Evolutionary conservation across 2,329 filamentous ascomycete genomes (phyloP).

Genomic region (Xylariaceae sp.): DNA sequence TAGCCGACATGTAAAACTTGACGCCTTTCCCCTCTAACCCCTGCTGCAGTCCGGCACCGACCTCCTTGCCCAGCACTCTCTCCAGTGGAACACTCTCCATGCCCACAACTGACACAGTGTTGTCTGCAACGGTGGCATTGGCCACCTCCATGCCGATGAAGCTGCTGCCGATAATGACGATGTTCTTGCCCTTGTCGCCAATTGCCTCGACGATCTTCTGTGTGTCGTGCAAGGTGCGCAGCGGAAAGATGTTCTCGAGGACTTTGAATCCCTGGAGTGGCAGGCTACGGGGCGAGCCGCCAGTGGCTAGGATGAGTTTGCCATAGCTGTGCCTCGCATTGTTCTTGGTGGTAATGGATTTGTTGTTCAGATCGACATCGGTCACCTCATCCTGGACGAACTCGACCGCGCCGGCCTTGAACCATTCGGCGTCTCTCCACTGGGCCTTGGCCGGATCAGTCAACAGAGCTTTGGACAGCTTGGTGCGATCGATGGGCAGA

Average conservation of each 20-base stretch:
- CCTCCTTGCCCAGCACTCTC: conserved; percentile 75
- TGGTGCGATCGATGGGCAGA: conserved; percentile 87
- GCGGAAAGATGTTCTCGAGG: conserved; percentile 80
- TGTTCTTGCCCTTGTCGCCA: conserved; percentile 82
- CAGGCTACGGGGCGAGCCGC: conserved; percentile 71
- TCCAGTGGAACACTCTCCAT: conserved; percentile 86
- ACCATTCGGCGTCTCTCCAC: conserved; percentile 76
- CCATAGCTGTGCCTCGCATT: conserved; percentile 74
- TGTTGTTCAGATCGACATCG: conserved; percentile 70
- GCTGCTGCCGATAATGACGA: conserved; percentile 86
- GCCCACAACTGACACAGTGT: conserved; percentile 81
- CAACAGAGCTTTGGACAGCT: conserved; percentile 90
- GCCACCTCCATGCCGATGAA: conserved; percentile 99
- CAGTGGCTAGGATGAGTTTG: conserved; percentile 88
- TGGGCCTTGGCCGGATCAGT: conserved; percentile 76
- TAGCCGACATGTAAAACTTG: conserved; percentile 79
- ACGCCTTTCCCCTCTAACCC: conserved; percentile 81
- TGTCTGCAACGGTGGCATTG: conserved; percentile 74
- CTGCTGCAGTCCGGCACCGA: conserved; percentile 78
- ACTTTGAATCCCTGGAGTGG: conserved; percentile 84
- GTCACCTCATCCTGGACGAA: conserved; percentile 64
- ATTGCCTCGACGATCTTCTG: conserved; percentile 77
- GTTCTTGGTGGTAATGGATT: conserved; percentile 70
- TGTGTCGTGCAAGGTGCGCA: conserved; percentile 74
- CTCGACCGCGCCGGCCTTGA: conserved; percentile 59